Conservation (phyloP, 78 protist species). For the Acrasis kona region DNA sequence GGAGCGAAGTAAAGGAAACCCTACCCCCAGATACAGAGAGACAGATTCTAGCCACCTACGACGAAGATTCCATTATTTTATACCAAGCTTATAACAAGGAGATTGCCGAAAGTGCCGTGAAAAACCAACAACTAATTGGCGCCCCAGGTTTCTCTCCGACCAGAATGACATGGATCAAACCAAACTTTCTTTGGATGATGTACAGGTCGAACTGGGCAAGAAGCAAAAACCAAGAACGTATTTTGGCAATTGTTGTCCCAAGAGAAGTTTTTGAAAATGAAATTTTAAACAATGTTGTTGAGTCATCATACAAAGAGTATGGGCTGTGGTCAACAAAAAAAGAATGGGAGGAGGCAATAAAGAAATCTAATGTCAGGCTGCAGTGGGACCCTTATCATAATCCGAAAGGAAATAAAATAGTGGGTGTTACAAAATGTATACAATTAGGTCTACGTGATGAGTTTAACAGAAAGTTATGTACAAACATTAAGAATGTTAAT, state of each 20-base stretch:
- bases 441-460: conserved; percentile 24
- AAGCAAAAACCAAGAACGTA: conserved; percentile 26
- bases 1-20: too few relatives aligned
- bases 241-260: conserved; percentile 15
- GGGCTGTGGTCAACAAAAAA: not conserved
- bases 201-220: conserved; percentile 32
- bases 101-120: conserved; percentile 28
- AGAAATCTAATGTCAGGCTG: not conserved
- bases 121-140: conserved; percentile 14
- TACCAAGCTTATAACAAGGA: conserved; percentile 32
- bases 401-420: conserved; percentile 1
- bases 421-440: conserved; percentile 9
- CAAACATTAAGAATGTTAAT: too few relatives aligned
- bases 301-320: not conserved
- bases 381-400: conserved; percentile 47
- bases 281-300: not conserved
- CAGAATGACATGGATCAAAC: conserved; percentile 50
- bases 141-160: not conserved
- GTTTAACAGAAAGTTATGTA: too few relatives aligned
- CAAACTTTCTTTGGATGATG: conserved; percentile 45
- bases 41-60: conserved; percentile 19
- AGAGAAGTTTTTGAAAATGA: conserved; percentile 11
- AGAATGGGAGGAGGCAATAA: not conserved
- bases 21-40: not conserved
- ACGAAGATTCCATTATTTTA: conserved; percentile 24